Percentiles rank a stretch among this genome's conserved stretches.
phyloP scores from a whole-genome alignment of 805 yeast species.

The Yamadazyma paraphyllophila region DNA sequence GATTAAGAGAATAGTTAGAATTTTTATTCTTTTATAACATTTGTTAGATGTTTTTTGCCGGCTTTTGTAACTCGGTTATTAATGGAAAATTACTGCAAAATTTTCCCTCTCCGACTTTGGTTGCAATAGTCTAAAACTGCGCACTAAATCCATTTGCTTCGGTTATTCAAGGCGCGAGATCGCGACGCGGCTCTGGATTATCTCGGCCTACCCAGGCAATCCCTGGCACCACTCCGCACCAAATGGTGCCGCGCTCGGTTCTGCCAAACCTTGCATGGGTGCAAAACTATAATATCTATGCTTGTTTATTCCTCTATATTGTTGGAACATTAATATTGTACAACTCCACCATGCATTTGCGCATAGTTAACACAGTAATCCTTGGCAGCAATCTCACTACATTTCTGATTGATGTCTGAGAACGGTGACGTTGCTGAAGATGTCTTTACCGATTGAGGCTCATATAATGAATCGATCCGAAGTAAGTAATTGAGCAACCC shows the following conservation, averaged over 20 bases:
- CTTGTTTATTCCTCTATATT: background rate
- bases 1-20: background rate
- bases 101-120: slow-evolving; percentile 4
- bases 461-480: slow-evolving; percentile 13
- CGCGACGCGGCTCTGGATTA: too few relatives aligned
- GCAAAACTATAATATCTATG: background rate
- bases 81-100: slow-evolving; percentile 8
- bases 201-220: too few relatives aligned
- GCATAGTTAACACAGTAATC: slow-evolving; percentile 20
- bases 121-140: background rate
- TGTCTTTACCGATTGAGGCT: slow-evolving; percentile 7
- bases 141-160: background rate
- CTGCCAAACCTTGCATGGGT: too few relatives aligned
- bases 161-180: slow-evolving; percentile 12
- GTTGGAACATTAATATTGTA: slow-evolving; percentile 5
- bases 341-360: slow-evolving; percentile 13
- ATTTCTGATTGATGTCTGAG: slow-evolving; percentile 11
- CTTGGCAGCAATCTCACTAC: slow-evolving; percentile 16
- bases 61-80: background rate
- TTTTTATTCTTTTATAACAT: background rate
- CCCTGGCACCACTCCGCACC: background rate
- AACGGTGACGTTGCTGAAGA: background rate
- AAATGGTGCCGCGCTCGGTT: background rate
- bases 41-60: background rate
- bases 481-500: slow-evolving; percentile 18